Conservation (phyloP, 2,329 filamentous ascomycete genomes). For the Rhinocladiella similis region DNA sequence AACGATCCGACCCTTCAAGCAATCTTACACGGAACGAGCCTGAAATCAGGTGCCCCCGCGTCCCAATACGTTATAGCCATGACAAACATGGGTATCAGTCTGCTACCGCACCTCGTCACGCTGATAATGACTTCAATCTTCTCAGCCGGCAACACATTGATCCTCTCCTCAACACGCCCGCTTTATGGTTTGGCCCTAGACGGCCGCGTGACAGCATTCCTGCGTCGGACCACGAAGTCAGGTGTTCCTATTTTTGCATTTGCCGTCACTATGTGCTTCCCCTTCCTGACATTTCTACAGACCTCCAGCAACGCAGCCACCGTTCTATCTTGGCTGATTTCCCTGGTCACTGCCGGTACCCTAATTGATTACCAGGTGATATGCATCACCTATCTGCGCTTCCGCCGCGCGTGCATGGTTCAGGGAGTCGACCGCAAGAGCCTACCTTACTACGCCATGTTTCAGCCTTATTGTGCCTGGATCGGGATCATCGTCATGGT, state of each 20-base stretch:
- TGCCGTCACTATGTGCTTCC: constrained; percentile 61
- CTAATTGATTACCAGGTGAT: constrained; percentile 64
- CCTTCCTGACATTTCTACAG: constrained; percentile 64
- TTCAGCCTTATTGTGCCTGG: constrained; percentile 59
- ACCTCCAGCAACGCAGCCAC: constrained; percentile 50
- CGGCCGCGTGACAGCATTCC: constrained; percentile 55
- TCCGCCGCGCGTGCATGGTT: constrained; percentile 55
- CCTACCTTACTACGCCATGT: constrained; percentile 59
- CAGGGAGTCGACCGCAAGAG: constrained; percentile 54
- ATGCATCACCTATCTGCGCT: constrained; percentile 58
- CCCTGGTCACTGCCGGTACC: constrained; percentile 37
- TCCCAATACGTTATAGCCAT: constrained; percentile 68
- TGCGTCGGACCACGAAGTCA: constrained; percentile 52
- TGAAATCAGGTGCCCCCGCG: constrained; percentile 55
- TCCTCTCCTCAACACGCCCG: constrained; percentile 64
- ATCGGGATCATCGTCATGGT: constrained; percentile 51
- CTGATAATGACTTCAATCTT: constrained; percentile 66
- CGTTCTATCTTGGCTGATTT: constrained; percentile 57
- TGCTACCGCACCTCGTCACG: constrained; percentile 66
- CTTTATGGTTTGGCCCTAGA: constrained; percentile 66
- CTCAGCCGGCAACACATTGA: constrained; percentile 62
- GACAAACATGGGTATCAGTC: constrained; percentile 59
- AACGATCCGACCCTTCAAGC: constrained; percentile 59
- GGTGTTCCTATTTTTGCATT: constrained; percentile 74
- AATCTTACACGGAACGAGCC: constrained; percentile 45